Base-by-base conservation (phyloP, 768 basidiomycete species). In the Mycena albidolilacea region DNA sequence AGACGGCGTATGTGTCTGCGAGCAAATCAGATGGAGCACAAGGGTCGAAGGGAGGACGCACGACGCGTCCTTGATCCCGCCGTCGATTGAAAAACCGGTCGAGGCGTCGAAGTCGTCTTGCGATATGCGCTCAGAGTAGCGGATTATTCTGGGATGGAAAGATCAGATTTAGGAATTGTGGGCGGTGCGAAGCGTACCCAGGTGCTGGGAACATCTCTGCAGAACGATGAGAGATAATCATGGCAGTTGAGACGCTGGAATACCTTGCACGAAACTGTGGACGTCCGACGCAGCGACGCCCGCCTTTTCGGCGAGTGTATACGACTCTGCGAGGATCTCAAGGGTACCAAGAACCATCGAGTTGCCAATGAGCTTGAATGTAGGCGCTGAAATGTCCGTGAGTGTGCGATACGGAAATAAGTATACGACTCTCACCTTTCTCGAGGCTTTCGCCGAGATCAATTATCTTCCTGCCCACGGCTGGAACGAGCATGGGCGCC, bases 31-130 rank as follows among this genome's bases (percentile, higher is more conserved):
- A 38, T 38, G 70, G 6, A 15, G 10, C 17, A 60, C 38, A 19
- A 41, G 43, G 5, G 30, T 41, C n/a, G n/a, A 14, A 57, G 9
- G 10, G 19, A 21, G 57, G 44, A 84, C 88, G 50, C 78, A 91
- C 87, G 88, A 82, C 0, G 94, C 92, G 78, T 97, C 96, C 78
- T 96, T 96, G 78, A 97, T 90, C 19, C 95, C 96, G n/a, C 94
- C 93, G 55, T 94, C 91, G 61, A 96, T 89, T 17, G 91, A 84
- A 80, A 97, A 97, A 12, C 95, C 96, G 15, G 82, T 84, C 11
- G 87, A 84, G n/a, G 90, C 93, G 68, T 95, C 92, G 78, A 96
- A 97, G 46, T 88, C 84, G 81, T 95, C 91, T 67, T 90, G 83
- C 12, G 90, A 83, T 83, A 97, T 94, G 79, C 91, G 91, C 30